A percentile compares a stretch with the other conserved stretches of the same genome.
These are phyloP conservation scores for Phytophthora citricola DNA, from an alignment of 352 stramenopile species.

Conservation along the genomic window DNA sequence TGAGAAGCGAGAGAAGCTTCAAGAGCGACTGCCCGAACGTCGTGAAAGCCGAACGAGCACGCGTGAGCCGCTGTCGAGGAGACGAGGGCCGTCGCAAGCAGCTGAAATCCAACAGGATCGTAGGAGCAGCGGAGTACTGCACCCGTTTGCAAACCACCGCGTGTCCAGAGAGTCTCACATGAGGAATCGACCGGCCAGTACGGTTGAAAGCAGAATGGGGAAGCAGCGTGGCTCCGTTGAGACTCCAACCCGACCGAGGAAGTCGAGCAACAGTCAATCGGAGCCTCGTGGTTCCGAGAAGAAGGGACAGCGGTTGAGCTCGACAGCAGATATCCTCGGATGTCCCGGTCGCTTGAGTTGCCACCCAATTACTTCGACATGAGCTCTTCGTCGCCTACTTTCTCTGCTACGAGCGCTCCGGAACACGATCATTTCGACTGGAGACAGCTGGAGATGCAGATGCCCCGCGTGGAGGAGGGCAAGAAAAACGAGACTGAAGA, in stretches of 20 bases:
- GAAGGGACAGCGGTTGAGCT: slow-evolving; percentile 25
- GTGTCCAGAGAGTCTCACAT: slow-evolving; percentile 19
- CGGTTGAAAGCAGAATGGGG: slow-evolving; percentile 4
- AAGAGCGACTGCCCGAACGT: slow-evolving; percentile 2
- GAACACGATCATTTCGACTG: slow-evolving; percentile 13
- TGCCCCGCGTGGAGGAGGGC: slow-evolving; percentile 10
- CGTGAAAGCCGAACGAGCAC: slow-evolving; percentile 9
- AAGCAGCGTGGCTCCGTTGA: slow-evolving; percentile 21
- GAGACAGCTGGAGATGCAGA: slow-evolving; percentile 14
- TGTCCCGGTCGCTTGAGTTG: slow-evolving; percentile 28
- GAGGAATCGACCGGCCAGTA: slow-evolving; percentile 14
- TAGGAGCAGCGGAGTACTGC: slow-evolving; percentile 12
- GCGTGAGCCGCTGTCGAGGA: slow-evolving; percentile 9
- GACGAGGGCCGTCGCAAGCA: slow-evolving; percentile 17
- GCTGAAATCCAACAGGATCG: slow-evolving; percentile 3
- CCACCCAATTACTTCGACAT: slow-evolving; percentile 37
- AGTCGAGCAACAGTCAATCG: slow-evolving; percentile 7
- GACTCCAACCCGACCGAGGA: slow-evolving; percentile 13
- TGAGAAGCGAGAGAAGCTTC: slow-evolving; percentile 26
- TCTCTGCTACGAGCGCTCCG: slow-evolving; percentile 8
- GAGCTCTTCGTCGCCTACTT: slow-evolving; percentile 28
- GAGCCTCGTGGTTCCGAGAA: slow-evolving; percentile 25
- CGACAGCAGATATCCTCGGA: slow-evolving; percentile 38
- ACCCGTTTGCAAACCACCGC: slow-evolving; percentile 31
- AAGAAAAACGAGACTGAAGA: slow-evolving; percentile 34